Conservation (phyloP, 257 asterid genomes). For the Euphrasia confusa region DNA sequence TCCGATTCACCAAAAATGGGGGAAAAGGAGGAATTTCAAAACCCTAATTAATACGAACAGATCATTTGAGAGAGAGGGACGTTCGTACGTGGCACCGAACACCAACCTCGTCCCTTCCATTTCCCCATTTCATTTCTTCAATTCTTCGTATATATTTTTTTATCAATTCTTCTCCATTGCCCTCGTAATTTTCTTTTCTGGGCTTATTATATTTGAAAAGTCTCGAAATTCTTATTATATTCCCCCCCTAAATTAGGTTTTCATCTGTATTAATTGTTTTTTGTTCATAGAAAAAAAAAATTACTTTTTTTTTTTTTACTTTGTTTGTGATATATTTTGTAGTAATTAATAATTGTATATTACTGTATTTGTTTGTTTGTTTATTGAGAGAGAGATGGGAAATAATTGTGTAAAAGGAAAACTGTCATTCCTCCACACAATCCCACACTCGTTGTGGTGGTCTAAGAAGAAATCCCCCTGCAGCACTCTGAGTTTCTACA, state of each 20-base stretch:
- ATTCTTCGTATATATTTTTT: no score
- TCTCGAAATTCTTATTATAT: no score
- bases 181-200: background rate
- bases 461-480: constrained; percentile 23
- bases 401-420: constrained; percentile 33
- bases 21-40: constrained; percentile 13
- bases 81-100: no score
- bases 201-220: no score
- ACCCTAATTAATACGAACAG: constrained; percentile 12
- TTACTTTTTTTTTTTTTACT: no score
- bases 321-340: no score
- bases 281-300: no score
- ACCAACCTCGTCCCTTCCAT: constrained; percentile 13
- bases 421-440: constrained; percentile 26
- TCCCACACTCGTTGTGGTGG: constrained; percentile 27
- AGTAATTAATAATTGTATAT: no score
- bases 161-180: no score
- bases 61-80: background rate
- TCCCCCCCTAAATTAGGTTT: no score
- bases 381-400: constrained; percentile 22
- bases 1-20: constrained; percentile 14
- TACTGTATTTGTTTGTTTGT: no score
- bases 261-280: no score
- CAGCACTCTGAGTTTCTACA: constrained; percentile 16
- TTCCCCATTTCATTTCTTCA: constrained; percentile 16